Conservation (phyloP, 1,284 basidiomycete genomes). For the Testicularia cyperi region DNA sequence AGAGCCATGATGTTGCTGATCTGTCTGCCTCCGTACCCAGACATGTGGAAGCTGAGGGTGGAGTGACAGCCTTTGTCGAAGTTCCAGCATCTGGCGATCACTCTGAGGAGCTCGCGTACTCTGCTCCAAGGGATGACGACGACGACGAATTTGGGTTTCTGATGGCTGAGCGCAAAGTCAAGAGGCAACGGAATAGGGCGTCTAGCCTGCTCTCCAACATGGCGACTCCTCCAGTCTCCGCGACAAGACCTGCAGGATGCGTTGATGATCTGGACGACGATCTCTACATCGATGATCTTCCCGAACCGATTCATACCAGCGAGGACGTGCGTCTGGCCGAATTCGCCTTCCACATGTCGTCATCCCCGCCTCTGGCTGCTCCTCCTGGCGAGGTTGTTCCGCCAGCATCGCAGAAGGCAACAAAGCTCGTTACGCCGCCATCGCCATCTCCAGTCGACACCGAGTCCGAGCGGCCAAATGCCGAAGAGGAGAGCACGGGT, state of each 20-base stretch:
- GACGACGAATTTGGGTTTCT: constrained; percentile 31
- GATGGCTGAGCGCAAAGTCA: constrained; percentile 6
- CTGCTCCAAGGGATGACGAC: too few relatives aligned
- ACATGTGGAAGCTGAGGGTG: too few relatives aligned
- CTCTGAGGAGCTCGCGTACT: too few relatives aligned
- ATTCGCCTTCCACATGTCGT: constrained; percentile 22
- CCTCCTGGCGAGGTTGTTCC: not conserved
- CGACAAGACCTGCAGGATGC: not conserved
- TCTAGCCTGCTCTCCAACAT: too few relatives aligned
- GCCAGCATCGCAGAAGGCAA: too few relatives aligned
- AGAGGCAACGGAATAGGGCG: not conserved
- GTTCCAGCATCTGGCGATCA: not conserved
- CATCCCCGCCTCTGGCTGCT: constrained; percentile 3
- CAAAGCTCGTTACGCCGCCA: too few relatives aligned
- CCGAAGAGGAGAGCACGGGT: too few relatives aligned
- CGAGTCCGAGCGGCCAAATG: too few relatives aligned
- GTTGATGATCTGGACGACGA: not conserved
- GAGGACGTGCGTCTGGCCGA: constrained; percentile 24
- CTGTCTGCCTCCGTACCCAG: too few relatives aligned
- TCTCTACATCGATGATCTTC: constrained; percentile 1
- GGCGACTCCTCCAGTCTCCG: too few relatives aligned
- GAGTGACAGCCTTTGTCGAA: too few relatives aligned
- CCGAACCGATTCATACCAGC: constrained; percentile 10
- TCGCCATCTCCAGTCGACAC: too few relatives aligned
- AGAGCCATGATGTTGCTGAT: constrained; percentile 3